Conservation (phyloP, 768 basidiomycete species). For the Lentinula detonsa region DNA sequence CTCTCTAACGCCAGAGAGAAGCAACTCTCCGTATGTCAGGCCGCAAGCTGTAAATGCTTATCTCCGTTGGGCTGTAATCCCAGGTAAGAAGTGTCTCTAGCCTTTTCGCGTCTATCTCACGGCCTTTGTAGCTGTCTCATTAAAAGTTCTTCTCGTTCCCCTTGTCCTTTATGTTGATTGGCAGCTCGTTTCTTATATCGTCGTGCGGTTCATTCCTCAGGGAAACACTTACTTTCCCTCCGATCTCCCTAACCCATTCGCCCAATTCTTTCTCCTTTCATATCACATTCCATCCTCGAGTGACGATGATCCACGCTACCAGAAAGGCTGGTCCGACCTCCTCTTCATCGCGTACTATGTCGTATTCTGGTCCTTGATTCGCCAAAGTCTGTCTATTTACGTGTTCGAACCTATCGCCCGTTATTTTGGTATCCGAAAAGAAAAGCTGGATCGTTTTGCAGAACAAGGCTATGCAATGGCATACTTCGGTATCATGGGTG, state of each 20-base stretch:
- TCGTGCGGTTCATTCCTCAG: neutral
- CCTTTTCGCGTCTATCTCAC: neutral
- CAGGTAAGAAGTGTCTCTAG: conserved; percentile 13
- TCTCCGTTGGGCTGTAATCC: conserved; percentile 1
- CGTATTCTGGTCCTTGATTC: conserved; percentile 64
- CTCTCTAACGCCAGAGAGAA: conserved; percentile 1
- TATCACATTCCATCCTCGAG: conserved; percentile 32
- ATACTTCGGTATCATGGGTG: conserved; percentile 50
- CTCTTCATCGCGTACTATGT: conserved; percentile 60
- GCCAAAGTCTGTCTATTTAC: conserved; percentile 43
- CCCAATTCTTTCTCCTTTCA: conserved; percentile 50
- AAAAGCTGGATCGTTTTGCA: conserved; percentile 59
- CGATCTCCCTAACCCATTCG: conserved; percentile 46
- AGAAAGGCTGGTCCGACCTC: conserved; percentile 51
- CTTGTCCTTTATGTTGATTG: conserved; percentile 39
- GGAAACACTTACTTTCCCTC: conserved; percentile 18
- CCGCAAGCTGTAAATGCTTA: neutral
- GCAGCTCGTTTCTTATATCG: conserved; percentile 20
- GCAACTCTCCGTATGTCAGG: neutral
- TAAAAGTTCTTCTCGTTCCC: conserved; percentile 40
- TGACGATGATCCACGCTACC: conserved; percentile 33
- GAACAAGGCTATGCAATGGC: conserved; percentile 67
- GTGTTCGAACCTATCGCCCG: conserved; percentile 4
- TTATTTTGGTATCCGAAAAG: conserved; percentile 42
- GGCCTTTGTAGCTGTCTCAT: conserved; percentile 16